phyloP scores from a whole-genome alignment of 495 filamentous ascomycete genomes.

The Schizothecium vesticola region DNA sequence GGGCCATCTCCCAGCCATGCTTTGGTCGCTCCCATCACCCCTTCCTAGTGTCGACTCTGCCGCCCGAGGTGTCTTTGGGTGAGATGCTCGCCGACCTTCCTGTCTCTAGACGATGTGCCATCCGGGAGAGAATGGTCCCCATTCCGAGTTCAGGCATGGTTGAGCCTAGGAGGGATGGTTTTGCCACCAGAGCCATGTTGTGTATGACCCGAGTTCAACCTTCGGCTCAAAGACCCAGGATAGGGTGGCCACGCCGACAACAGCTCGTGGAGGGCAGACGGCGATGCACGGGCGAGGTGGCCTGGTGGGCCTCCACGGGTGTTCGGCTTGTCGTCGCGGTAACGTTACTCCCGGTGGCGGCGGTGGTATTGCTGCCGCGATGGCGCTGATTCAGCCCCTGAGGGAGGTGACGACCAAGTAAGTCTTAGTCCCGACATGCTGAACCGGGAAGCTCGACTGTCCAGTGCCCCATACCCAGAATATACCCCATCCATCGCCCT shows the following conservation, averaged over 20 bases:
- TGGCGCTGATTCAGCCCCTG: conserved; percentile 8
- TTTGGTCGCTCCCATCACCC: no score
- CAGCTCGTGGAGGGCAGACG: not conserved
- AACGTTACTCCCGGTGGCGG: not conserved
- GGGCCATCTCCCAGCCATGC: not conserved
- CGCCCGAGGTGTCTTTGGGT: not conserved
- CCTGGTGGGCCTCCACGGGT: not conserved
- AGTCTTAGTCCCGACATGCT: not conserved
- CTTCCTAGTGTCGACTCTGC: not conserved
- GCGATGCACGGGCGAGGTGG: not conserved
- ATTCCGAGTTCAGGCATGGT: not conserved
- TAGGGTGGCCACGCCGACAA: not conserved
- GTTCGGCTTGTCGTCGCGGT: not conserved
- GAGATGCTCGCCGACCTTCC: not conserved
- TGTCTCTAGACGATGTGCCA: not conserved
- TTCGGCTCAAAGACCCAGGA: not conserved
- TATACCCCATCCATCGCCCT: not conserved
- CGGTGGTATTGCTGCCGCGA: not conserved
- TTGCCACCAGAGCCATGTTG: not conserved
- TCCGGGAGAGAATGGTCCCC: not conserved
- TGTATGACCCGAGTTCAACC: not conserved
- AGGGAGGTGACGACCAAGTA: not conserved
- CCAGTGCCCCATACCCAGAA: not conserved
- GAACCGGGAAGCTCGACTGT: not conserved
- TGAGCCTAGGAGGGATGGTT: not conserved